Percentiles rank a stretch among this genome's conserved stretches.
Evolutionary conservation across 2,329 filamentous ascomycete genomes (phyloP).

Genomic region (Fusarium cicatricum): DNA sequence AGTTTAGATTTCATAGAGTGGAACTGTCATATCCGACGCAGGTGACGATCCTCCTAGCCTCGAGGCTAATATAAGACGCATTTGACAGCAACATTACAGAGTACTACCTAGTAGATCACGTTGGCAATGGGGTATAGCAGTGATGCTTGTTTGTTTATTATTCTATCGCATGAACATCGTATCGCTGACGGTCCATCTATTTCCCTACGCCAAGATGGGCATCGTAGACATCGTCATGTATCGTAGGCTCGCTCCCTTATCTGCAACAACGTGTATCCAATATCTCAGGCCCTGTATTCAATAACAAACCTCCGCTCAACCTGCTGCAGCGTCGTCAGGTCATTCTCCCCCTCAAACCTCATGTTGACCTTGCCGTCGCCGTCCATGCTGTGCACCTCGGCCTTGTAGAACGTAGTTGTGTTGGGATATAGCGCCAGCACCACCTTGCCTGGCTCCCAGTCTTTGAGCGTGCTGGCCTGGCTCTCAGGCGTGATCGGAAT

Average conservation of each 20-base stretch:
- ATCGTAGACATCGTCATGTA: background rate
- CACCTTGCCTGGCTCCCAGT: constrained; percentile 73
- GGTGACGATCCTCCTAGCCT: background rate
- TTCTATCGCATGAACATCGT: background rate
- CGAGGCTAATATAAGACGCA: background rate
- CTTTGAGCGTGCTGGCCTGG: constrained; percentile 59
- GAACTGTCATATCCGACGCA: constrained; percentile 1
- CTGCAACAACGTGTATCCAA: too few species aligned
- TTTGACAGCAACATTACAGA: background rate
- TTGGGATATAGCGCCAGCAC: constrained; percentile 83
- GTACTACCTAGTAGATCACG: too few species aligned
- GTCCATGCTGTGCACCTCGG: constrained; percentile 78
- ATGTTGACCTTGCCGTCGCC: constrained; percentile 65
- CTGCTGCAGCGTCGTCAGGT: constrained; percentile 75
- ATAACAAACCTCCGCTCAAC: constrained; percentile 81
- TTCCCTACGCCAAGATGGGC: background rate
- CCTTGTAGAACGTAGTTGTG: constrained; percentile 86
- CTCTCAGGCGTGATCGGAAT: constrained; percentile 73
- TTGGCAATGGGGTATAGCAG: background rate
- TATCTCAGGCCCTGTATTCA: constrained; percentile 65
- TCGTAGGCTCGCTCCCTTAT: too few species aligned
- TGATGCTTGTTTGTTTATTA: background rate
- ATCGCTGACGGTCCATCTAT: background rate
- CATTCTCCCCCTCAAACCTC: constrained; percentile 83
- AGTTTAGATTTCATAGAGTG: background rate